A percentile compares a stretch with the other conserved stretches of the same genome.
These are phyloP conservation scores for Cardiospermum halicacabum DNA, from an alignment of 345 rosid species.

Conservation along the genomic window DNA sequence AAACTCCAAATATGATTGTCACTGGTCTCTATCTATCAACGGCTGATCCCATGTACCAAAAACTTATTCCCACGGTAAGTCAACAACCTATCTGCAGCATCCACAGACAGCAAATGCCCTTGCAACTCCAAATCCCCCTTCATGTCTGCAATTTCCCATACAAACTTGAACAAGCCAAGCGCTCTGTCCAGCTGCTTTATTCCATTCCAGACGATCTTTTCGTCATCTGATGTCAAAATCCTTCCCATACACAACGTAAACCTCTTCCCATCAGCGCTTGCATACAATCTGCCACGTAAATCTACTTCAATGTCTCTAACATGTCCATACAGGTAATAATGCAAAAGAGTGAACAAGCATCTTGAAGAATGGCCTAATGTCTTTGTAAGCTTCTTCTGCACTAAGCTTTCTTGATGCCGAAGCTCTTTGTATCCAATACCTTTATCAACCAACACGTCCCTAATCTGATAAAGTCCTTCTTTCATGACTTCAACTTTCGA, in stretches of 20 bases:
- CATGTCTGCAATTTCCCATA: slow-evolving; percentile 75
- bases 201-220: slow-evolving; percentile 52
- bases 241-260: slow-evolving; percentile 53
- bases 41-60: slow-evolving; percentile 52
- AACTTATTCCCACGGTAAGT: slow-evolving; percentile 45
- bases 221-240: slow-evolving; percentile 57
- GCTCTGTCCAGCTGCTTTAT: slow-evolving; percentile 67
- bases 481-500: slow-evolving; percentile 68
- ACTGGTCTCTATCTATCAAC: no score
- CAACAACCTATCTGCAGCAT: slow-evolving; percentile 39
- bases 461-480: slow-evolving; percentile 74
- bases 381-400: slow-evolving; percentile 59
- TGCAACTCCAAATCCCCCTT: slow-evolving; percentile 49
- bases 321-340: slow-evolving; percentile 61
- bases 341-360: slow-evolving; percentile 66
- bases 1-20: no score
- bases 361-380: slow-evolving; percentile 63
- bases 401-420: slow-evolving; percentile 58
- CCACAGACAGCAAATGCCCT: slow-evolving; percentile 71
- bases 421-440: slow-evolving; percentile 62
- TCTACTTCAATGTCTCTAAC: slow-evolving; percentile 69
- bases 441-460: slow-evolving; percentile 57
- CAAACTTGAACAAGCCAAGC: slow-evolving; percentile 52
- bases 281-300: slow-evolving; percentile 51
- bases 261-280: slow-evolving; percentile 20